These are phyloP conservation scores for Chlorella variabilis DNA, from an alignment of 163 green algal genomes.

Conservation along the genomic window DNA sequence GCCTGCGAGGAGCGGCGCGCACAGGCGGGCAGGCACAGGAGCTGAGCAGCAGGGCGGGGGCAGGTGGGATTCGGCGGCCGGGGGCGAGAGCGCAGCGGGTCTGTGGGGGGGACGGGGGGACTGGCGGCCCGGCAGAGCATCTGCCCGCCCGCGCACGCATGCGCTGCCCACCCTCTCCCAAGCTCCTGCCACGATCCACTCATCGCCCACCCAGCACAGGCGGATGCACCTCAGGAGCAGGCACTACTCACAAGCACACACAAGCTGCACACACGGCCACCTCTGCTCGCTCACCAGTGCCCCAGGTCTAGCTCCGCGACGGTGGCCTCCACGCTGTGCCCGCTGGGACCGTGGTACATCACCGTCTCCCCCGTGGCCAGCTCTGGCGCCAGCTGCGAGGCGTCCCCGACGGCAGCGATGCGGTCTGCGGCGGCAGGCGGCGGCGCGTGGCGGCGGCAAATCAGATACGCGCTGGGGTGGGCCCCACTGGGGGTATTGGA, in stretches of 20 bases:
- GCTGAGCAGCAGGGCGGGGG: too few species aligned
- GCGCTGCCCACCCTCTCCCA: background rate
- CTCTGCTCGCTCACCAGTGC: too few species aligned
- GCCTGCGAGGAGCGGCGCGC: conserved; percentile 16
- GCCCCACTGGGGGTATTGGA: too few species aligned
- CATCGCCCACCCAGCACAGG: too few species aligned
- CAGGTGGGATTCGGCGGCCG: too few species aligned
- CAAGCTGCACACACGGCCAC: too few species aligned
- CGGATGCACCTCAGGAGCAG: too few species aligned
- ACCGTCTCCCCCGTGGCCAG: conserved; percentile 27
- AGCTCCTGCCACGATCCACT: too few species aligned
- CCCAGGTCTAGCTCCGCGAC: conserved; percentile 36
- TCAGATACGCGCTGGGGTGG: background rate
- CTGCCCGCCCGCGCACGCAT: background rate
- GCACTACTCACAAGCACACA: too few species aligned
- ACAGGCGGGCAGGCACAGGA: too few species aligned
- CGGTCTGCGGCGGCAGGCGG: conserved; percentile 22
- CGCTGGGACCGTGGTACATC: conserved; percentile 8
- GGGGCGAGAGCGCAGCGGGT: background rate
- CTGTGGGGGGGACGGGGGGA: too few species aligned
- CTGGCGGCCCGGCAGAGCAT: background rate
- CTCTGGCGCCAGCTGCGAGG: conserved; percentile 5
- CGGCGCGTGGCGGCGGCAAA: too few species aligned
- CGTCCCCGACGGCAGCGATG: conserved; percentile 14
- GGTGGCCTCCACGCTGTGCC: conserved; percentile 17